Percentiles rank a stretch among this genome's conserved stretches.
phyloP scores from a whole-genome alignment of 2,329 filamentous ascomycete species.

The Elsinoe batatas region DNA sequence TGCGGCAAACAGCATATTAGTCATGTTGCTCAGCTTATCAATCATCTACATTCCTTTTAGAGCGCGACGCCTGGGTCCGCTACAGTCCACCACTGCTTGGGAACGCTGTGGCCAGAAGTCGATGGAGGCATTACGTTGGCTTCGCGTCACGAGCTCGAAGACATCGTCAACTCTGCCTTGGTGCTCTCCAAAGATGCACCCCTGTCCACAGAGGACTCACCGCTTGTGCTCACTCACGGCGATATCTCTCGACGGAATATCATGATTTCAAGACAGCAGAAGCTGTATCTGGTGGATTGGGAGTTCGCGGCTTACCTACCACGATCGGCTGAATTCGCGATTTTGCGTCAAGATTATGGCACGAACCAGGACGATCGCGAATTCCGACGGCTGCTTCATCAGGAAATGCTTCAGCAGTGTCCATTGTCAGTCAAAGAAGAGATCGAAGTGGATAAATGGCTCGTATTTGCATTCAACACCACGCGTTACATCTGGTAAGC shows the following conservation, averaged over 20 bases:
- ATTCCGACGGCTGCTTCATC: not conserved
- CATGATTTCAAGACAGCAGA: not conserved
- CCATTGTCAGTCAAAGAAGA: not conserved
- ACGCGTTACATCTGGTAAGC: not conserved
- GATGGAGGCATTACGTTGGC: not conserved
- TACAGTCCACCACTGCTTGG: not conserved
- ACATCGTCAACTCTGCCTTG: not conserved
- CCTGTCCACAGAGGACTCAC: not conserved
- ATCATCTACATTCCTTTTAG: not conserved
- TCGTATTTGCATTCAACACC: not conserved
- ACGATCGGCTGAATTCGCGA: not conserved
- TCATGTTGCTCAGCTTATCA: not conserved
- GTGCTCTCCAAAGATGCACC: not conserved
- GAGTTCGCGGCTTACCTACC: not conserved
- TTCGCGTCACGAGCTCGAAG: not conserved
- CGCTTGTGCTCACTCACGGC: not conserved
- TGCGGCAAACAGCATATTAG: not conserved
- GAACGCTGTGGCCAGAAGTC: not conserved
- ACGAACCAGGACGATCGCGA: not conserved
- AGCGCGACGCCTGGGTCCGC: not conserved
- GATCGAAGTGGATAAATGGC: not conserved
- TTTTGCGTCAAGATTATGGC: not conserved
- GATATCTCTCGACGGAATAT: not conserved
- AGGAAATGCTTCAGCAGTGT: not conserved
- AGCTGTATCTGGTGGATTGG: not conserved